Conservation (phyloP, 2,329 filamentous ascomycete genomes). For the Cladosporium sp. region DNA sequence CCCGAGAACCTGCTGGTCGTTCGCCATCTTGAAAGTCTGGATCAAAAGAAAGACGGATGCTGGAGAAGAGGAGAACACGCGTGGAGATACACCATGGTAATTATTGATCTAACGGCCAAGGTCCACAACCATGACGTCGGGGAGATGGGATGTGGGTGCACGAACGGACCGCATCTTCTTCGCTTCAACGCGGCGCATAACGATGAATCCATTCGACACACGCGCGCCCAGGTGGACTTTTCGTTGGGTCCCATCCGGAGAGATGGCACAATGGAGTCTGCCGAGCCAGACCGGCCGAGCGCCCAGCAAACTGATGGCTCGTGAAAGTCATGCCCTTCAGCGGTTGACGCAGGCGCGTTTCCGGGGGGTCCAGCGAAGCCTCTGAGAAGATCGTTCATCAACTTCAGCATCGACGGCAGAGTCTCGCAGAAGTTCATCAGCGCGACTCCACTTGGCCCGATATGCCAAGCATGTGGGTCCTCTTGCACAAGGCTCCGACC, state of each 20-base stretch:
- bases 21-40: constrained; percentile 9
- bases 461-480: constrained; percentile 7
- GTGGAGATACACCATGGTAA: constrained; percentile 14
- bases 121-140: constrained; percentile 17
- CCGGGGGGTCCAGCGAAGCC: constrained; percentile 7
- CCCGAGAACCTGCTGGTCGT: constrained; percentile 13
- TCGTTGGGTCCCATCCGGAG: constrained; percentile 16
- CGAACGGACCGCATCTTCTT: constrained; percentile 1
- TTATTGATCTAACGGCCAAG: constrained; percentile 14
- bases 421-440: constrained; percentile 6
- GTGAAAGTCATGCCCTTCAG: constrained; percentile 1
- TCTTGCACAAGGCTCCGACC: constrained; percentile 5
- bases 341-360: not conserved
- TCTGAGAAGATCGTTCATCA: constrained; percentile 18
- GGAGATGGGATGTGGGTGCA: constrained; percentile 8
- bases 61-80: constrained; percentile 12
- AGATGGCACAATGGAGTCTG: constrained; percentile 15
- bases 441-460: constrained; percentile 12
- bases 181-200: constrained; percentile 1
- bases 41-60: constrained; percentile 1
- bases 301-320: constrained; percentile 9
- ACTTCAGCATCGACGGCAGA: constrained; percentile 12
- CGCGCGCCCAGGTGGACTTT: constrained; percentile 4
- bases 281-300: not conserved
- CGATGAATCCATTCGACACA: constrained; percentile 2